Evolutionary conservation across 2,329 filamentous ascomycete genomes (phyloP).

Genomic region (Neurospora crassa): DNA sequence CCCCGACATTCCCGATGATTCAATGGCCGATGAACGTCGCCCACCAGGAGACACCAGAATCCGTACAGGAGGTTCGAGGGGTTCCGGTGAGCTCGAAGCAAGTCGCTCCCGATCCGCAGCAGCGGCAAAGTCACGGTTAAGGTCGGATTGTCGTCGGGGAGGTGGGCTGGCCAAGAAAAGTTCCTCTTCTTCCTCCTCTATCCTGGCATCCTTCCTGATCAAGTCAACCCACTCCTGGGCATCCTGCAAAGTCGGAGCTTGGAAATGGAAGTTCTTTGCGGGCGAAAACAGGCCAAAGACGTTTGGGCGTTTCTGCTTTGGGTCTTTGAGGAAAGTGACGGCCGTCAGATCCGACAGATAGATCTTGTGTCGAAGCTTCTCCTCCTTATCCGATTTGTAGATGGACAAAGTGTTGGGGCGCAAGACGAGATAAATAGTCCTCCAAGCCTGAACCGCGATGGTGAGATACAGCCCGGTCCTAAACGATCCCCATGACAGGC

Average conservation of each 20-base stretch:
- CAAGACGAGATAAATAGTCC: constrained; percentile 78
- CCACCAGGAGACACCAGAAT: constrained; percentile 22
- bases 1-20: constrained; percentile 54
- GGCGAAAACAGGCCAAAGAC: constrained; percentile 91
- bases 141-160: constrained; percentile 38
- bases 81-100: constrained; percentile 54
- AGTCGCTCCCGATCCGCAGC: constrained; percentile 31
- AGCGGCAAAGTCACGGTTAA: constrained; percentile 9
- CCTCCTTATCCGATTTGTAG: constrained; percentile 87
- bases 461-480: background rate
- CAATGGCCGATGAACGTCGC: constrained; percentile 52
- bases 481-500: constrained; percentile 2
- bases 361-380: constrained; percentile 80
- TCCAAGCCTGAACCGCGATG: constrained; percentile 60
- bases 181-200: constrained; percentile 83
- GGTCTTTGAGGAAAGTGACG: constrained; percentile 78
- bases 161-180: constrained; percentile 63
- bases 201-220: constrained; percentile 69
- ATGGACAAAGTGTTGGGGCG: constrained; percentile 84
- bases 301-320: constrained; percentile 76
- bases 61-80: constrained; percentile 29
- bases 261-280: constrained; percentile 83
- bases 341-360: constrained; percentile 84
- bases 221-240: constrained; percentile 78
- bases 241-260: constrained; percentile 63